A percentile compares a stretch with the other conserved stretches of the same genome.
phyloP scores from a whole-genome alignment of 352 stramenopile genomes.

The Globisporangium mamillatum region DNA sequence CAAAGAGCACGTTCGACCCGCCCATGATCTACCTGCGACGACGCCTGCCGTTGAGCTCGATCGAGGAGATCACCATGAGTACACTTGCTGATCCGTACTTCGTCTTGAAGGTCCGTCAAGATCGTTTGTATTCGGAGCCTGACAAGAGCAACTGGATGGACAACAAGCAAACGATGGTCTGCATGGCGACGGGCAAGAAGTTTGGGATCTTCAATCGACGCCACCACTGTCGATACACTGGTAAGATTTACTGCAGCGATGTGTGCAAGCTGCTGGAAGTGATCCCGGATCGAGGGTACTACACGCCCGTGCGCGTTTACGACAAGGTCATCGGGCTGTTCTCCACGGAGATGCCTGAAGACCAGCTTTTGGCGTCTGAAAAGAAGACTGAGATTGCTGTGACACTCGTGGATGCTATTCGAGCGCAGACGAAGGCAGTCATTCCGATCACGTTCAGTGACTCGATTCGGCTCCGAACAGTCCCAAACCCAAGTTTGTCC shows the following conservation, averaged over 20 bases:
- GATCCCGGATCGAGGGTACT: constrained; percentile 81
- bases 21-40: constrained; percentile 75
- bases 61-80: constrained; percentile 81
- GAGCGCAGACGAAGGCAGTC: constrained; percentile 35
- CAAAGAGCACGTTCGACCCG: constrained; percentile 47
- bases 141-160: constrained; percentile 84
- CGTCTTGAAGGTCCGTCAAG: constrained; percentile 58
- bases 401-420: constrained; percentile 79
- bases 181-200: constrained; percentile 84
- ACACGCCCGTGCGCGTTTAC: constrained; percentile 74
- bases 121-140: constrained; percentile 50
- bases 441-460: constrained; percentile 78
- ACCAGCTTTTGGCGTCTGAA: constrained; percentile 74
- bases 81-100: constrained; percentile 82
- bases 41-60: constrained; percentile 49
- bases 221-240: constrained; percentile 85
- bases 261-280: constrained; percentile 74
- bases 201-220: constrained; percentile 87
- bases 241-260: constrained; percentile 86
- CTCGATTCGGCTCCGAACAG: constrained; percentile 52
- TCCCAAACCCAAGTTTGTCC: constrained; percentile 39
- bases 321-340: constrained; percentile 78
- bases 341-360: constrained; percentile 80
- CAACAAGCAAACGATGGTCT: constrained; percentile 81
- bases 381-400: constrained; percentile 89